Percentiles rank a stretch among this genome's conserved stretches.
Evolutionary conservation across 2,329 filamentous ascomycete species (phyloP).

Genomic region (Ambrosiella beaveri): DNA sequence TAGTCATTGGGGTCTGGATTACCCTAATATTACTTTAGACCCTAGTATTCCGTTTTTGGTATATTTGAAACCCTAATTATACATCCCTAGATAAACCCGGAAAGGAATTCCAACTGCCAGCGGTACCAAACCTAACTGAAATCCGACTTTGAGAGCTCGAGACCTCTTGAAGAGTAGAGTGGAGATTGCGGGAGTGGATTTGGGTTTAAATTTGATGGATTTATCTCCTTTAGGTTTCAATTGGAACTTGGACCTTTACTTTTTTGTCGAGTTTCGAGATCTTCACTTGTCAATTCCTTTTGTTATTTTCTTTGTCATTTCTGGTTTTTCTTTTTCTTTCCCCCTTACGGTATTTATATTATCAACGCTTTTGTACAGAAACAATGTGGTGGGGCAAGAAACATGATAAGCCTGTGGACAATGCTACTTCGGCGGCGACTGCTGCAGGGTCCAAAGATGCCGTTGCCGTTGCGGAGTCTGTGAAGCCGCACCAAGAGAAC

Average conservation of each 20-base stretch:
- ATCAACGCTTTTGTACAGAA: too few relatives aligned
- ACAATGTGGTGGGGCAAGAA: constrained; percentile 24
- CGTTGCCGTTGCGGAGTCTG: constrained; percentile 19
- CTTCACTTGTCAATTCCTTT: background rate
- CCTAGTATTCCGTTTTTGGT: background rate
- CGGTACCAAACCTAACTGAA: background rate
- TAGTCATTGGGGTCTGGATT: background rate
- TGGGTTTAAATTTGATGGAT: too few relatives aligned
- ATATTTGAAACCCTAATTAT: background rate
- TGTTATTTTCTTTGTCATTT: background rate
- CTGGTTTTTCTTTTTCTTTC: background rate
- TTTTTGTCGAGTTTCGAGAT: too few relatives aligned
- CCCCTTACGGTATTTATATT: background rate
- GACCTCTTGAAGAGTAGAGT: too few relatives aligned
- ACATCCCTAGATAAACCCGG: background rate
- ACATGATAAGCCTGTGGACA: constrained; percentile 20
- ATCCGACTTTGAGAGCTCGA: background rate
- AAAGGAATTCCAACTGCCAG: background rate
- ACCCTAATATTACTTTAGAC: background rate
- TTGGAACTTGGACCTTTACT: too few relatives aligned
- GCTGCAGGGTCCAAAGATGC: background rate
- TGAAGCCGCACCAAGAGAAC: constrained; percentile 27
- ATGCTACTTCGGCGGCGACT: background rate
- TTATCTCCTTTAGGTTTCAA: too few relatives aligned
- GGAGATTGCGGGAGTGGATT: too few relatives aligned